phyloP scores from a whole-genome alignment of 73 alveolate genomes.

The Stentor coeruleus region DNA sequence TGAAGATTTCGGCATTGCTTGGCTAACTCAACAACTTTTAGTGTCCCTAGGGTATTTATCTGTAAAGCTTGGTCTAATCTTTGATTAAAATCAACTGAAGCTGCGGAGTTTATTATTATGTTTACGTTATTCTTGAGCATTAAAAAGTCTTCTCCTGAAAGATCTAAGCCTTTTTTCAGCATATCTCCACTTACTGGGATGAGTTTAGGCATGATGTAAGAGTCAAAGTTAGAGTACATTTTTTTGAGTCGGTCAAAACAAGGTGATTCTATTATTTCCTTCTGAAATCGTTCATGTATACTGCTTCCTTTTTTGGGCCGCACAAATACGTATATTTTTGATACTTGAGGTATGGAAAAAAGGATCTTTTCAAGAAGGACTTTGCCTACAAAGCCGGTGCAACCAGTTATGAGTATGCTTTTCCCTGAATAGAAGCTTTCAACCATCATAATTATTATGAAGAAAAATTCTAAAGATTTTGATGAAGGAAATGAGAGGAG shows the following conservation, averaged over 20 bases:
- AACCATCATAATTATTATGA: too few relatives aligned
- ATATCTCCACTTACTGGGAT: constrained; percentile 47
- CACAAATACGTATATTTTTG: constrained; percentile 53
- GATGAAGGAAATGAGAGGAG: too few relatives aligned
- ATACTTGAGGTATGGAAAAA: constrained; percentile 57
- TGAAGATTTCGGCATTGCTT: constrained; percentile 44
- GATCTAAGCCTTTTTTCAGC: constrained; percentile 50
- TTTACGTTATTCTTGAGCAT: constrained; percentile 41
- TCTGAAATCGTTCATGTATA: constrained; percentile 59
- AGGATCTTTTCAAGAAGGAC: constrained; percentile 65
- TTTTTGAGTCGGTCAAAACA: constrained; percentile 67
- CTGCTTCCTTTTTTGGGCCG: constrained; percentile 52
- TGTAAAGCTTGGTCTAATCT: constrained; percentile 65
- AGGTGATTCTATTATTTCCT: constrained; percentile 66
- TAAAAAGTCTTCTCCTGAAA: constrained; percentile 37
- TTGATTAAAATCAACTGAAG: constrained; percentile 66
- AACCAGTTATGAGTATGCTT: constrained; percentile 58
- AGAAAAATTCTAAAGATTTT: too few relatives aligned
- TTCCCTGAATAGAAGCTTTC: constrained; percentile 37
- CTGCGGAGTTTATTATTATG: constrained; percentile 74
- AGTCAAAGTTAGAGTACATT: constrained; percentile 41
- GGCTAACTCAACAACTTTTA: constrained; percentile 54
- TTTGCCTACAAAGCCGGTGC: constrained; percentile 80
- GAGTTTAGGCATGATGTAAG: constrained; percentile 43
- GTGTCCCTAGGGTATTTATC: constrained; percentile 67